phyloP scores from a whole-genome alignment of 495 filamentous ascomycete species.

The Delitschia confertaspora region DNA sequence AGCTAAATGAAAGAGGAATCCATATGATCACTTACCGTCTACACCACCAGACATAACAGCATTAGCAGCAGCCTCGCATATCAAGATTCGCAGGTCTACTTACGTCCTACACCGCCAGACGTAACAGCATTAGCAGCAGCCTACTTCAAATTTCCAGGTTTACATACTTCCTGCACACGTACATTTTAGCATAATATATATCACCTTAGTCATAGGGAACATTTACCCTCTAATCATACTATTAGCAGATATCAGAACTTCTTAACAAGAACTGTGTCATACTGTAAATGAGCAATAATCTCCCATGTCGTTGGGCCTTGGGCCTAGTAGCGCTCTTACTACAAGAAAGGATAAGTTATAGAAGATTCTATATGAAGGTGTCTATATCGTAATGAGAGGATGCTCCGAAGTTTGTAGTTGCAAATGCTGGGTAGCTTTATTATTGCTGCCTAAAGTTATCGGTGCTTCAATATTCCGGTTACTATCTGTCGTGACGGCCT shows the following conservation, averaged over 20 bases:
- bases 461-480: no score
- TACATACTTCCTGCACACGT: constrained; percentile 1
- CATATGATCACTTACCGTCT: not conserved
- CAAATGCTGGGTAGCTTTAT: no score
- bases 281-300: not conserved
- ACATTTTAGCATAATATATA: constrained; percentile 6
- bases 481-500: no score
- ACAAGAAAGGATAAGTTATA: no score
- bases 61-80: not conserved
- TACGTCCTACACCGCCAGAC: not conserved
- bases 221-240: not conserved
- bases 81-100: constrained; percentile 1
- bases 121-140: constrained; percentile 1
- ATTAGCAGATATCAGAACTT: not conserved
- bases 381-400: no score
- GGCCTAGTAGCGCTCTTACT: no score
- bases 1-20: not conserved
- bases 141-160: not conserved
- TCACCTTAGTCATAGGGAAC: constrained; percentile 2
- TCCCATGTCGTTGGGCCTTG: no score
- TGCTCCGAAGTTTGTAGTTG: no score
- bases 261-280: not conserved
- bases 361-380: no score
- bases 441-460: no score
- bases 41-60: not conserved